These are phyloP conservation scores for Vaucheria bursata DNA, from an alignment of 352 stramenopile genomes.

Conservation along the genomic window DNA sequence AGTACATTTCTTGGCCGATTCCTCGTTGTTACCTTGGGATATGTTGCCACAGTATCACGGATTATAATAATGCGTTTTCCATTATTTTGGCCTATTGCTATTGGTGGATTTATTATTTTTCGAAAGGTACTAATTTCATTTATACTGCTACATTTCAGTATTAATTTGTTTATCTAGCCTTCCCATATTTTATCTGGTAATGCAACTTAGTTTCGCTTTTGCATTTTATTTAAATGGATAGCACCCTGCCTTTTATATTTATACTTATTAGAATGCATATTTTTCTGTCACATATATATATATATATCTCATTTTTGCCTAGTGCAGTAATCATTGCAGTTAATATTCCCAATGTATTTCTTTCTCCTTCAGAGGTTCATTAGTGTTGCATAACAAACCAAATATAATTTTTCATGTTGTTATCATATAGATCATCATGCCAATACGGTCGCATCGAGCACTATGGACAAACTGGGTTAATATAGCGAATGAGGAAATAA, in stretches of 20 bases:
- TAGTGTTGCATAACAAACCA: not conserved
- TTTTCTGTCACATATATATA: no score
- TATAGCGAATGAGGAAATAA: not conserved
- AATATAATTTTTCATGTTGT: no score
- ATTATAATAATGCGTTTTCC: constrained; percentile 5
- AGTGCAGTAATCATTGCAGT: no score
- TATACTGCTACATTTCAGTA: no score
- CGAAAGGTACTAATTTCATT: constrained; percentile 2
- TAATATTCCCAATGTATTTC: not conserved
- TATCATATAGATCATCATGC: no score
- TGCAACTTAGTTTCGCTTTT: no score
- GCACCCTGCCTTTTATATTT: no score
- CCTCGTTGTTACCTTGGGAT: not conserved
- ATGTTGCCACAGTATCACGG: not conserved
- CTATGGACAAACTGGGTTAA: not conserved
- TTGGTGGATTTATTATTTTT: constrained; percentile 6
- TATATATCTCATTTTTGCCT: no score
- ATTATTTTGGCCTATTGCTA: constrained; percentile 8
- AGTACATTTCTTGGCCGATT: not conserved
- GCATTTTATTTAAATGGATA: no score
- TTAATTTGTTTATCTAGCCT: no score
- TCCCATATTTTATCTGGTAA: no score
- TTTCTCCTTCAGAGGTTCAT: not conserved
- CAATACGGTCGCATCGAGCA: not conserved
- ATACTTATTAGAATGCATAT: no score